Evolutionary conservation across 2,329 filamentous ascomycete genomes (phyloP).

Genomic region (Fusarium albosuccineum): DNA sequence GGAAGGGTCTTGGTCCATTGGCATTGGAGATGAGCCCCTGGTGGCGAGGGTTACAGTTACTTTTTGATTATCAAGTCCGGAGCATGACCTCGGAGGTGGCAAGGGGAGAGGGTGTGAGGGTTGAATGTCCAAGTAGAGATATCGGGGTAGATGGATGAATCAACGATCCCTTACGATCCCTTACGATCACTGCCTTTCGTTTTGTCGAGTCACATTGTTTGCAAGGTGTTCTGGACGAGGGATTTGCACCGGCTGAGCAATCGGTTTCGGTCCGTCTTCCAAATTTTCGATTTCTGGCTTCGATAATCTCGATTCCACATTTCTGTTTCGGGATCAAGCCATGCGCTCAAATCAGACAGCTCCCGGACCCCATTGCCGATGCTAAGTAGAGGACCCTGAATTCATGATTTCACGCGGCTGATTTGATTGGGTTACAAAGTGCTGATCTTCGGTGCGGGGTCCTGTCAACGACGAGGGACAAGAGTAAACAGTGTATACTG

Average conservation of each 20-base stretch:
- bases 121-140: neutral
- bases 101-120: neutral
- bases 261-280: no score
- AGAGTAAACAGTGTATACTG: neutral
- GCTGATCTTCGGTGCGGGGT: conserved; percentile 9
- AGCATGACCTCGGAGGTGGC: conserved; percentile 16
- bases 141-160: neutral
- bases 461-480: conserved; percentile 1
- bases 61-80: conserved; percentile 24
- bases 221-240: no score
- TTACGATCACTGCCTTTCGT: no score
- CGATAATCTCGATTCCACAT: conserved; percentile 8
- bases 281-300: conserved; percentile 5
- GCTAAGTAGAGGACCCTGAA: conserved; percentile 13
- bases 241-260: neutral
- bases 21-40: conserved; percentile 7
- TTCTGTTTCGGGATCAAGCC: conserved; percentile 8
- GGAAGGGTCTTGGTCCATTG: neutral
- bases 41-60: conserved; percentile 13
- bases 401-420: neutral
- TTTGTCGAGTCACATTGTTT: no score
- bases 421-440: conserved; percentile 13
- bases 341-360: neutral
- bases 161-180: neutral
- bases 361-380: conserved; percentile 8